phyloP scores from a whole-genome alignment of 345 rosid species.

The Cardamine occulta region DNA sequence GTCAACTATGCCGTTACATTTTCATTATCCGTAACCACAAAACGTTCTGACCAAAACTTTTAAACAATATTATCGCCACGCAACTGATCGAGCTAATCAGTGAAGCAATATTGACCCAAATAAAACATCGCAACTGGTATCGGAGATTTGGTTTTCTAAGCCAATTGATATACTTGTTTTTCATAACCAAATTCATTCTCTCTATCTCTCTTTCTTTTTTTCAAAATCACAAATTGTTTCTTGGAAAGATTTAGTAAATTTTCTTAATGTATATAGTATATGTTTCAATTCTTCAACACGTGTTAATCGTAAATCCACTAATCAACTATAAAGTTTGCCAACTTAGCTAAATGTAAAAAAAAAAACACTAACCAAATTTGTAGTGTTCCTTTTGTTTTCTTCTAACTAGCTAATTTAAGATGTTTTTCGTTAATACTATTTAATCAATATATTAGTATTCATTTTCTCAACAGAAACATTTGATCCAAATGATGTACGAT shows the following conservation, averaged over 20 bases:
- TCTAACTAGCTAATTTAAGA: not conserved
- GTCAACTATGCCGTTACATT: conserved; percentile 28
- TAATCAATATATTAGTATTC: not conserved
- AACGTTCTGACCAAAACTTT: conserved; percentile 16
- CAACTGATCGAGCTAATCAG: not conserved
- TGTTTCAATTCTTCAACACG: not conserved
- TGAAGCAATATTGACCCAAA: conserved; percentile 29
- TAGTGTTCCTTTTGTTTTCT: not conserved
- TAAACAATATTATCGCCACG: conserved; percentile 5
- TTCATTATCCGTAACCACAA: conserved; percentile 16
- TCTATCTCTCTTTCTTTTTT: not conserved
- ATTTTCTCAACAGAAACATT: not conserved
- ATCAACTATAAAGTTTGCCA: not conserved
- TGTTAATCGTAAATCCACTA: not conserved
- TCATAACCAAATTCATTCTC: not conserved
- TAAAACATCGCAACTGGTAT: conserved; percentile 15
- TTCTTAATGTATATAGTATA: not conserved
- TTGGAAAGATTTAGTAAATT: not conserved
- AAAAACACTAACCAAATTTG: not conserved
- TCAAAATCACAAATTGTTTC: not conserved
- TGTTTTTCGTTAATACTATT: not conserved
- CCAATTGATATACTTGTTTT: not conserved
- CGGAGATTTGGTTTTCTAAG: not conserved
- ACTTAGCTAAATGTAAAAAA: not conserved
- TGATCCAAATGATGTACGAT: not conserved